Conservation (phyloP, 2,329 filamentous ascomycete genomes). For the Xylaria sp. region DNA sequence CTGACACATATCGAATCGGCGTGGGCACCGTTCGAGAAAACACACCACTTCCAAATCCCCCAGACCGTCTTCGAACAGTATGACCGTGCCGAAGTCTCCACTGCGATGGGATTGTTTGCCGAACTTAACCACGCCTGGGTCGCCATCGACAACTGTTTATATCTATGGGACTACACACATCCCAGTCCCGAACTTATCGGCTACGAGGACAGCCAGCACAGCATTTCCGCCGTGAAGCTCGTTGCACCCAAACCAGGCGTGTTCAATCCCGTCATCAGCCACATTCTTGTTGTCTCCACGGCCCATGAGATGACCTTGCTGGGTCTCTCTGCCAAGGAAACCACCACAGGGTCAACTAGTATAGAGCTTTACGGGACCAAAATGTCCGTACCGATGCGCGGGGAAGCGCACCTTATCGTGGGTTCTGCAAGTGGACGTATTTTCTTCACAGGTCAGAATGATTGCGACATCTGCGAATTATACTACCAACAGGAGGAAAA, state of each 20-base stretch:
- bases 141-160: constrained; percentile 93
- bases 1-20: constrained; percentile 73
- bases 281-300: constrained; percentile 90
- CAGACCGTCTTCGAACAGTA: constrained; percentile 93
- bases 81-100: constrained; percentile 85
- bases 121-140: constrained; percentile 97
- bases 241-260: constrained; percentile 87
- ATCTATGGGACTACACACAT: constrained; percentile 97
- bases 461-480: constrained; percentile 92
- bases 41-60: constrained; percentile 88
- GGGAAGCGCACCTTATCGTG: constrained; percentile 81
- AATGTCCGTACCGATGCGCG: constrained; percentile 82
- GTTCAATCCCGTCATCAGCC: constrained; percentile 85
- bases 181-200: constrained; percentile 92
- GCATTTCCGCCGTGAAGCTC: constrained; percentile 90
- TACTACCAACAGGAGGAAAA: constrained; percentile 97
- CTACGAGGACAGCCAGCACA: constrained; percentile 88
- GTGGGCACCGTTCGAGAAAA: constrained; percentile 91
- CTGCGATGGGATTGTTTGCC: constrained; percentile 95
- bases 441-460: constrained; percentile 85
- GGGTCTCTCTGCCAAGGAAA: constrained; percentile 78
- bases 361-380: constrained; percentile 89
- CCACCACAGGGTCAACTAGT: constrained; percentile 74
- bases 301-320: constrained; percentile 85
- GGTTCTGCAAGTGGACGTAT: constrained; percentile 89